Evolutionary conservation across 2,329 filamentous ascomycete genomes (phyloP).

Genomic region (Aphanocladium album): DNA sequence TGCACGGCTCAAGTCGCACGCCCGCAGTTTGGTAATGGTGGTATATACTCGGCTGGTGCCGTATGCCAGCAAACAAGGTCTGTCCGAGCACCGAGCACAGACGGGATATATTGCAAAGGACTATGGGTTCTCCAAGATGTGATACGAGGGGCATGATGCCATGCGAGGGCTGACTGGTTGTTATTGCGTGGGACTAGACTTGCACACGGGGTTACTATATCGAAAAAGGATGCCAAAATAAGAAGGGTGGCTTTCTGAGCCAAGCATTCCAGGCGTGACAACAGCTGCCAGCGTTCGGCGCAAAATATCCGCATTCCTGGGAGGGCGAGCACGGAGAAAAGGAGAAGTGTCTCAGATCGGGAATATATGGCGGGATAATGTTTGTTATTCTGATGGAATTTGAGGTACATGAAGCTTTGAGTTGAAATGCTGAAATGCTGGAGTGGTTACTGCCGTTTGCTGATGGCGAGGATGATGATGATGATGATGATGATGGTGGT

Average conservation of each 20-base stretch:
- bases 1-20: no score
- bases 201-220: not conserved
- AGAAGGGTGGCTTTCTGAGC: not conserved
- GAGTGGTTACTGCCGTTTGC: not conserved
- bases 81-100: constrained; percentile 8
- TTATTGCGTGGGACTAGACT: not conserved
- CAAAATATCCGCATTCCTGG: not conserved
- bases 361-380: no score
- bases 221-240: not conserved
- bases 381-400: not conserved
- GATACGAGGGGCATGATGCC: not conserved
- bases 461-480: not conserved
- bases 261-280: not conserved
- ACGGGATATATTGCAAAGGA: constrained; percentile 2
- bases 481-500: not conserved
- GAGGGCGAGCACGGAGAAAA: not conserved
- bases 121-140: not conserved
- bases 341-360: not conserved
- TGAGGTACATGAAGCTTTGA: not conserved
- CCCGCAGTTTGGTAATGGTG: no score
- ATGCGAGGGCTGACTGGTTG: not conserved
- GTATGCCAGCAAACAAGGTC: not conserved
- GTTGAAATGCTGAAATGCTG: not conserved
- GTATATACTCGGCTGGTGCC: not conserved
- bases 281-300: not conserved